phyloP scores from a whole-genome alignment of 345 rosid genomes.

The Populus alba region DNA sequence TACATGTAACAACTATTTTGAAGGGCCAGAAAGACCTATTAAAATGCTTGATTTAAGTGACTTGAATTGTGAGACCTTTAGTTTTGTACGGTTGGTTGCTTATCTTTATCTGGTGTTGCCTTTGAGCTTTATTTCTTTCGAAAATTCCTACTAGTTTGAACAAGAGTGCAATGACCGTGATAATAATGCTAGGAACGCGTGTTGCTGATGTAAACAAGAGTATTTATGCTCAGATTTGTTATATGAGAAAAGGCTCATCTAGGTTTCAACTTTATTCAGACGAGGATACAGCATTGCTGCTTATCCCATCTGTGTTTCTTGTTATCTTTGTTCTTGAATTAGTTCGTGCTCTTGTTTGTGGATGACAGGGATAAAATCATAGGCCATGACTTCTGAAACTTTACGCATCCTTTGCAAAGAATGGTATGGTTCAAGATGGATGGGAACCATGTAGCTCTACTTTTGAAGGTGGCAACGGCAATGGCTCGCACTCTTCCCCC shows the following conservation, averaged over 20 bases:
- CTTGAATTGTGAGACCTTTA: neutral
- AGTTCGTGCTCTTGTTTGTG: neutral
- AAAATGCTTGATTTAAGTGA: conserved; percentile 1
- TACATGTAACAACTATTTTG: conserved; percentile 9
- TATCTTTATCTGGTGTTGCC: neutral
- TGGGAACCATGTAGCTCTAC: neutral
- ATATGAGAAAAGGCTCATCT: neutral
- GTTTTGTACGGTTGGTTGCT: conserved; percentile 19
- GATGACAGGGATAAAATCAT: neutral
- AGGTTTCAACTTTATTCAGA: neutral
- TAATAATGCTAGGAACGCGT: neutral
- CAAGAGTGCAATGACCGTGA: neutral
- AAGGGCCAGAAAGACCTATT: neutral
- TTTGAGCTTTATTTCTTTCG: neutral
- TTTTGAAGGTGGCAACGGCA: neutral
- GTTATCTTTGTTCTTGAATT: neutral
- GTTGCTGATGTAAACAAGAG: neutral
- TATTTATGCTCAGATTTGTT: neutral
- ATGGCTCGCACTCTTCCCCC: neutral
- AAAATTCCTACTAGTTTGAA: neutral
- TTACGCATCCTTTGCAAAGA: neutral
- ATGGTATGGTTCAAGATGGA: neutral
- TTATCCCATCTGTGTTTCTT: neutral
- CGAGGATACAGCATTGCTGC: neutral
- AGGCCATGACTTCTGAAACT: neutral